phyloP scores from a whole-genome alignment of 768 basidiomycete genomes.

The Pisolithus sp. region DNA sequence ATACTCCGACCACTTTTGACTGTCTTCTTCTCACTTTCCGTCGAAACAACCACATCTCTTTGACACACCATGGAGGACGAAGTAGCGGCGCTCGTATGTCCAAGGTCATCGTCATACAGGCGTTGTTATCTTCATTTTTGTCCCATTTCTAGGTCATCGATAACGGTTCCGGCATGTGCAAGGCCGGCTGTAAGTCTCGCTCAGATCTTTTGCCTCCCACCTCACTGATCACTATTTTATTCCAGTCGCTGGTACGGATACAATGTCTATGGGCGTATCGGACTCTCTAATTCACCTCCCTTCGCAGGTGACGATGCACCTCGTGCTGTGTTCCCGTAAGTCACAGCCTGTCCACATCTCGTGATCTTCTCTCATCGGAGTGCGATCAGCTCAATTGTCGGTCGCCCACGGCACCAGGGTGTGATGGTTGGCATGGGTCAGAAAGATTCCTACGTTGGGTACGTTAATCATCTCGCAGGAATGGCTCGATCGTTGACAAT shows the following conservation, averaged over 20 bases:
- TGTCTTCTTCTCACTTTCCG: constrained; percentile 14
- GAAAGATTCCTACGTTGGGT: constrained; percentile 97
- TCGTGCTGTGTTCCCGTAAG: constrained; percentile 93
- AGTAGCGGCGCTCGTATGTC: constrained; percentile 48
- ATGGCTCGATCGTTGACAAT: constrained; percentile 11
- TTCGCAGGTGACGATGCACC: constrained; percentile 78
- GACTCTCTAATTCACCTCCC: constrained; percentile 8
- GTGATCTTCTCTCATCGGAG: constrained; percentile 8
- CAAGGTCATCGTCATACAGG: background rate
- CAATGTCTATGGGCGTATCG: background rate
- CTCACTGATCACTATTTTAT: constrained; percentile 17
- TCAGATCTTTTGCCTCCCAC: constrained; percentile 1
- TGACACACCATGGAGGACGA: constrained; percentile 55
- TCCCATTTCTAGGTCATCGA: constrained; percentile 62
- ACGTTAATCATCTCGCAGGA: constrained; percentile 4
- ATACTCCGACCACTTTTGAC: constrained; percentile 20
- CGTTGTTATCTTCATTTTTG: background rate
- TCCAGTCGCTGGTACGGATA: constrained; percentile 55
- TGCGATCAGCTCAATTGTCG: constrained; percentile 72
- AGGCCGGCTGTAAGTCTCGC: constrained; percentile 85
- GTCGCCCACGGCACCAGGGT: constrained; percentile 90
- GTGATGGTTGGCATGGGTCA: constrained; percentile 97
- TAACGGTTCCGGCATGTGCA: constrained; percentile 99
- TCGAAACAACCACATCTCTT: constrained; percentile 4
- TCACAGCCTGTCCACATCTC: constrained; percentile 16